phyloP scores from a whole-genome alignment of 1,284 basidiomycete genomes.

The Cryptococcus hybrid region DNA sequence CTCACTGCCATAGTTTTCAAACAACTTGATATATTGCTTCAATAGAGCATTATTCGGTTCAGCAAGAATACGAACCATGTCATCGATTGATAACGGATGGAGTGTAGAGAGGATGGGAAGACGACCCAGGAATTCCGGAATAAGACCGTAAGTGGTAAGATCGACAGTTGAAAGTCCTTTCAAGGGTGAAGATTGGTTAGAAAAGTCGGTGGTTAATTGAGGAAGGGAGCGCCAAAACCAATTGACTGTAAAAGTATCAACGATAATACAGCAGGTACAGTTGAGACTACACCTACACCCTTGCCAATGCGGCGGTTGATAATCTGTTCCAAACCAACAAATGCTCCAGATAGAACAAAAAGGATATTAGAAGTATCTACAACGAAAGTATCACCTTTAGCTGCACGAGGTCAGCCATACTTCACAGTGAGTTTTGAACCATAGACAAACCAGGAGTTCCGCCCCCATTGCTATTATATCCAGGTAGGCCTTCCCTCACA shows the following conservation, averaged over 20 bases:
- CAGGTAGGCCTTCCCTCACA: slow-evolving; percentile 41
- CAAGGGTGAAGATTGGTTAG: slow-evolving; percentile 8
- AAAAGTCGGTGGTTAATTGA: slow-evolving; percentile 1
- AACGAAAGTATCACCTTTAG: slow-evolving; percentile 46
- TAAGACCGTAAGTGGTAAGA: slow-evolving; percentile 84
- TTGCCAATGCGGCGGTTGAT: slow-evolving; percentile 76
- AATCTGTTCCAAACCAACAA: slow-evolving; percentile 84
- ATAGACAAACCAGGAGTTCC: slow-evolving; percentile 16
- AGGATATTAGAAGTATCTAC: slow-evolving; percentile 70
- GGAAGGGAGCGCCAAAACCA: slow-evolving; percentile 39
- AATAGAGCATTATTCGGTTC: slow-evolving; percentile 88
- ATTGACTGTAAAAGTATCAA: too few species aligned
- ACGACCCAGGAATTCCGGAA: slow-evolving; percentile 91
- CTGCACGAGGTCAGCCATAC: neutral
- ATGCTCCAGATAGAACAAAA: slow-evolving; percentile 89
- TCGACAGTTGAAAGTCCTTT: slow-evolving; percentile 56
- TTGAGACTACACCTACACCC: slow-evolving; percentile 47
- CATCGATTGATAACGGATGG: slow-evolving; percentile 65
- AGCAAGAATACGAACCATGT: slow-evolving; percentile 83
- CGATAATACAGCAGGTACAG: too few species aligned
- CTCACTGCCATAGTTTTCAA: slow-evolving; percentile 51
- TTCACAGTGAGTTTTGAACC: neutral
- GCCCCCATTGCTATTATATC: neutral
- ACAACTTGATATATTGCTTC: slow-evolving; percentile 82
- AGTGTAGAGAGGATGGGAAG: slow-evolving; percentile 84